phyloP scores from a whole-genome alignment of 2,329 filamentous ascomycete species.

The Cladorrhinum sp. region DNA sequence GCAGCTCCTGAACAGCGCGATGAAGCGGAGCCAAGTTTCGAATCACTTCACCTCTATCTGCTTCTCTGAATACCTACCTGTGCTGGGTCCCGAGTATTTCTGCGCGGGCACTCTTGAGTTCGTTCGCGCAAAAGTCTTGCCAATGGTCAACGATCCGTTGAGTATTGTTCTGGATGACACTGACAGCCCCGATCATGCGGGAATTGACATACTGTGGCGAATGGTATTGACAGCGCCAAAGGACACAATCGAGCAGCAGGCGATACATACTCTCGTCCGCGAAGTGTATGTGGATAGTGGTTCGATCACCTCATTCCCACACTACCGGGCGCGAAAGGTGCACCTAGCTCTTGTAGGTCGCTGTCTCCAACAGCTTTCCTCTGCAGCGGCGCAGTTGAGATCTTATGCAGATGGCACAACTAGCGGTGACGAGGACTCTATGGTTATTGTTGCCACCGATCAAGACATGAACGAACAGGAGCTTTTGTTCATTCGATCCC shows the following conservation, averaged over 20 bases:
- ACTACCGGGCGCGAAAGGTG: constrained; percentile 50
- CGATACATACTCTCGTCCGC: constrained; percentile 66
- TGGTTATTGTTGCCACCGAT: constrained; percentile 49
- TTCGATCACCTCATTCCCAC: constrained; percentile 48
- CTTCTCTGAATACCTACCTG: constrained; percentile 55
- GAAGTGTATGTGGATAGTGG: constrained; percentile 65
- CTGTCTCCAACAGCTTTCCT: constrained; percentile 67
- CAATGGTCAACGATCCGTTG: constrained; percentile 43
- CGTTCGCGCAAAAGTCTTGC: constrained; percentile 50
- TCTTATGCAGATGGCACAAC: constrained; percentile 41
- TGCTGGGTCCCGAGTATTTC: constrained; percentile 55
- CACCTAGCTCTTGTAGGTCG: constrained; percentile 71
- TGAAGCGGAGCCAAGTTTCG: constrained; percentile 41
- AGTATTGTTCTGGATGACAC: constrained; percentile 51
- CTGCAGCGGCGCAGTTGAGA: constrained; percentile 58
- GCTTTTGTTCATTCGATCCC: constrained; percentile 63
- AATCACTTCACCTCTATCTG: constrained; percentile 57
- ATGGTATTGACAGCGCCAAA: constrained; percentile 69
- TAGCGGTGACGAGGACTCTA: constrained; percentile 49
- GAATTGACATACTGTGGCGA: constrained; percentile 75
- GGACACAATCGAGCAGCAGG: constrained; percentile 61
- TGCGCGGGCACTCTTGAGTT: constrained; percentile 62
- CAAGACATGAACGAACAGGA: constrained; percentile 53
- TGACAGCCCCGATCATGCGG: constrained; percentile 50
- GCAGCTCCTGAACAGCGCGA: constrained; percentile 57